Conservation (phyloP, 306 rosid species). For the Hippophae tibetana region DNA sequence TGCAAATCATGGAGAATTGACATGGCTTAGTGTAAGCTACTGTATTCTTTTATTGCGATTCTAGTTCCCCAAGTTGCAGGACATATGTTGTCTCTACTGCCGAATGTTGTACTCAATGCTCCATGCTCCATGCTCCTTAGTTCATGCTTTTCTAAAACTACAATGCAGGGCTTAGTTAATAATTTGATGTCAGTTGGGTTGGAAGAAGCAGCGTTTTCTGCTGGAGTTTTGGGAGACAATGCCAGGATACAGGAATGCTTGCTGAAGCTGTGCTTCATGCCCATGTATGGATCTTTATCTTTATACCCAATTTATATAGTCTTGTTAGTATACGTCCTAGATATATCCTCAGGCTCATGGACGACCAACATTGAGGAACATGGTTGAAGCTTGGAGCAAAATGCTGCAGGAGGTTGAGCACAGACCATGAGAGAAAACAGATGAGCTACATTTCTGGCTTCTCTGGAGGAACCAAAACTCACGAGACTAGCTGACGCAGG, state of each 20-base stretch:
- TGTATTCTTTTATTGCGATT: slow-evolving; percentile 12
- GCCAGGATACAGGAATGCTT: slow-evolving; percentile 95
- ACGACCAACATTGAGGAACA: slow-evolving; percentile 83
- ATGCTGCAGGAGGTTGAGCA: slow-evolving; percentile 85
- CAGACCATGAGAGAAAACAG: slow-evolving; percentile 53
- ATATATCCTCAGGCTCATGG: slow-evolving; percentile 69
- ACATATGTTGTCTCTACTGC: too few relatives aligned
- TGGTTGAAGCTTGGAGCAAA: slow-evolving; percentile 91
- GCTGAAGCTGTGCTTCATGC: slow-evolving; percentile 99
- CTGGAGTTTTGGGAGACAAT: slow-evolving; percentile 92
- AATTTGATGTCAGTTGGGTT: slow-evolving; percentile 73
- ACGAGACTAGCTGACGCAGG: slow-evolving; percentile 89
- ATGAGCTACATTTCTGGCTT: slow-evolving; percentile 82
- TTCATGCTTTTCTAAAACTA: slow-evolving; percentile 13
- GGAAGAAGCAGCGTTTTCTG: slow-evolving; percentile 96
- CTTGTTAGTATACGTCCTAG: slow-evolving; percentile 1
- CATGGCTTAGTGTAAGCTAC: slow-evolving; percentile 71
- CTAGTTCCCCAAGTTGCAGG: neutral
- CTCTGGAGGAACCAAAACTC: slow-evolving; percentile 91
- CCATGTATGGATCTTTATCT: slow-evolving; percentile 41
- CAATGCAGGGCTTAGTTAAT: slow-evolving; percentile 70
- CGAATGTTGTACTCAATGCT: too few relatives aligned
- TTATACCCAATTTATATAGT: neutral
- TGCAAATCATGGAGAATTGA: slow-evolving; percentile 95
- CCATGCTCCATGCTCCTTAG: too few relatives aligned